Evolutionary conservation across 1,284 basidiomycete genomes (phyloP).

Genomic region (Ceratobasidium sp.): DNA sequence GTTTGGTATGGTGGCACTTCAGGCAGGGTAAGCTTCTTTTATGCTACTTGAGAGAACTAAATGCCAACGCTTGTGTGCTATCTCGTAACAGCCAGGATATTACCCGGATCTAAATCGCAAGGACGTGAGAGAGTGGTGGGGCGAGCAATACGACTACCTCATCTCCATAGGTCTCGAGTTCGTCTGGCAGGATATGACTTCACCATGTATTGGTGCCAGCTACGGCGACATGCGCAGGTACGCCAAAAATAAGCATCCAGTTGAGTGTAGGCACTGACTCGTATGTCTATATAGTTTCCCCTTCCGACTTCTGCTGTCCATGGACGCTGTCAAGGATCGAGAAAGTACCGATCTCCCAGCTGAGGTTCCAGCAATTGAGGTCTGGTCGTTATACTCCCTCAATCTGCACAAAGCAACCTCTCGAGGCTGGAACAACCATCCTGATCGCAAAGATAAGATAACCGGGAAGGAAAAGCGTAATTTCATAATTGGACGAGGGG

Average conservation of each 20-base stretch:
- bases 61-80: background rate
- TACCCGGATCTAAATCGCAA: constrained; percentile 39
- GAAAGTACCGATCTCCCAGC: background rate
- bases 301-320: constrained; percentile 20
- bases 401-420: constrained; percentile 42
- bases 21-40: constrained; percentile 17
- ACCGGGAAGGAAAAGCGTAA: constrained; percentile 38
- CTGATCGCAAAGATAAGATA: background rate
- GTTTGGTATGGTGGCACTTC: constrained; percentile 33
- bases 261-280: background rate
- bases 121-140: constrained; percentile 39
- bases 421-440: constrained; percentile 22
- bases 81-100: constrained; percentile 30
- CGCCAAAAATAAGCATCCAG: background rate
- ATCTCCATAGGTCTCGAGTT: constrained; percentile 39
- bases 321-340: constrained; percentile 15
- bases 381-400: constrained; percentile 37
- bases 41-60: background rate
- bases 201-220: constrained; percentile 38
- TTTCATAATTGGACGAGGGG: constrained; percentile 41
- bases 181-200: constrained; percentile 44
- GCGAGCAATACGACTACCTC: constrained; percentile 34
- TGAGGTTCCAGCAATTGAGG: constrained; percentile 16
- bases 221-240: constrained; percentile 42
- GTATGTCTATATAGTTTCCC: constrained; percentile 16